Conservation (phyloP, 495 filamentous ascomycete genomes). For the Penicillium cataractarum region DNA sequence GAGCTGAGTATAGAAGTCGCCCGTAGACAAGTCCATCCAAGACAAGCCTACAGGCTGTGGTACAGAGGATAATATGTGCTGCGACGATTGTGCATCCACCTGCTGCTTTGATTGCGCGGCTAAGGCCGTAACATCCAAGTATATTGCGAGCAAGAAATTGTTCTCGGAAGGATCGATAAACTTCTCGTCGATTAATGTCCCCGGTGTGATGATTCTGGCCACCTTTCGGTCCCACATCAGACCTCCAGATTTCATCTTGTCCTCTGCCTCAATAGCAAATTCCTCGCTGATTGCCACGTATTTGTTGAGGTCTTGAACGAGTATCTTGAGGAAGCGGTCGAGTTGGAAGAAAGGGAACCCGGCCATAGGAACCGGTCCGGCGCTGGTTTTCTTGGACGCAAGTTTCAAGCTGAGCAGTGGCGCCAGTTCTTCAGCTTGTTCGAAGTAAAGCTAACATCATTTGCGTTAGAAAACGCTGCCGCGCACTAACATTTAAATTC, state of each 20-base stretch:
- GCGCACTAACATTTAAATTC: no score
- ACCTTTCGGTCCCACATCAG: conserved; percentile 83
- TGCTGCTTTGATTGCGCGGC: conserved; percentile 24
- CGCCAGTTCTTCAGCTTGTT: conserved; percentile 86
- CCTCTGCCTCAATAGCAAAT: conserved; percentile 68
- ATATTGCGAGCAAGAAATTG: conserved; percentile 84
- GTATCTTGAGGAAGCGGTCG: conserved; percentile 85
- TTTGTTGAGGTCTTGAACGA: conserved; percentile 87
- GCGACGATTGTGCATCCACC: conserved; percentile 24
- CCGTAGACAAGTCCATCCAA: conserved; percentile 95
- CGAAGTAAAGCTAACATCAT: conserved; percentile 72
- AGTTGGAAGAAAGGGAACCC: conserved; percentile 94
- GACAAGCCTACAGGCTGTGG: conserved; percentile 71
- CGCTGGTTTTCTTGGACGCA: conserved; percentile 73
- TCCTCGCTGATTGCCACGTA: conserved; percentile 96
- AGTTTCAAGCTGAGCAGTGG: conserved; percentile 88
- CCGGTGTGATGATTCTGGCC: conserved; percentile 86
- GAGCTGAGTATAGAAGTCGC: conserved; percentile 86
- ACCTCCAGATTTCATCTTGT: conserved; percentile 70
- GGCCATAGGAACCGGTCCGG: conserved; percentile 81
- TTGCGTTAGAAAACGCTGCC: neutral
- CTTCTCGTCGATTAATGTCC: conserved; percentile 95
- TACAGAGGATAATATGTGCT: conserved; percentile 43
- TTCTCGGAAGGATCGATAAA: conserved; percentile 92
- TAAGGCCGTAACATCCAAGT: conserved; percentile 46